These are phyloP conservation scores for Aspergillus heteromorphus DNA, from an alignment of 495 filamentous ascomycete species.

Conservation along the genomic window DNA sequence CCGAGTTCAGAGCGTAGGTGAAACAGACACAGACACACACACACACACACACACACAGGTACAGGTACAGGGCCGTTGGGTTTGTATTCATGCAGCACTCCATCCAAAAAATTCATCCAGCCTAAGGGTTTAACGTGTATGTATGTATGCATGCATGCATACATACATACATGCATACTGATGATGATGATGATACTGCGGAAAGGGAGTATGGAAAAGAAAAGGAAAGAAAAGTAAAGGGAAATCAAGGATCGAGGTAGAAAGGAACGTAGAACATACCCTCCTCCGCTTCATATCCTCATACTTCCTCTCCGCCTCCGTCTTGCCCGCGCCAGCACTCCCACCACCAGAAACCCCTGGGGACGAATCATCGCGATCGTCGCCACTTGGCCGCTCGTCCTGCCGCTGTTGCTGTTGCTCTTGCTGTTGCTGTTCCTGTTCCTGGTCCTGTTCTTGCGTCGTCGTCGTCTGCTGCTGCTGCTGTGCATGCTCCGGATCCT, in stretches of 20 bases:
- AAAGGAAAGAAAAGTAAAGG: background rate
- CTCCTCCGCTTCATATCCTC: slow-evolving; percentile 75
- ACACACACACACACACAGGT: too few species aligned
- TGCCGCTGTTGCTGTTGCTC: background rate
- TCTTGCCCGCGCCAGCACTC: slow-evolving; percentile 50
- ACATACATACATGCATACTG: too few species aligned
- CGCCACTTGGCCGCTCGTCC: slow-evolving; percentile 1
- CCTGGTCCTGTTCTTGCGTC: background rate
- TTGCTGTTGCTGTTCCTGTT: background rate
- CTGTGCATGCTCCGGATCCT: background rate
- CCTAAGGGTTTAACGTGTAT: too few species aligned
- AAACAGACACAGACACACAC: too few species aligned
- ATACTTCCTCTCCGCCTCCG: slow-evolving; percentile 75
- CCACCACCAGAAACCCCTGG: background rate
- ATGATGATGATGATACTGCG: too few species aligned
- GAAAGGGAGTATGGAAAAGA: background rate
- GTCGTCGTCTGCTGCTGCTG: slow-evolving; percentile 3
- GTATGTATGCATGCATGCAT: too few species aligned
- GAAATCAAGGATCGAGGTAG: too few species aligned
- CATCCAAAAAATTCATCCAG: too few species aligned
- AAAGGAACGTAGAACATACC: slow-evolving; percentile 56
- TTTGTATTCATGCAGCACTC: too few species aligned
- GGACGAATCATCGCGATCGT: slow-evolving; percentile 7
- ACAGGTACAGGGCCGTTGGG: too few species aligned
- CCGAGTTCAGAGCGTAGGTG: too few species aligned